phyloP scores from a whole-genome alignment of 2,329 filamentous ascomycete genomes.

The Alternaria panax region DNA sequence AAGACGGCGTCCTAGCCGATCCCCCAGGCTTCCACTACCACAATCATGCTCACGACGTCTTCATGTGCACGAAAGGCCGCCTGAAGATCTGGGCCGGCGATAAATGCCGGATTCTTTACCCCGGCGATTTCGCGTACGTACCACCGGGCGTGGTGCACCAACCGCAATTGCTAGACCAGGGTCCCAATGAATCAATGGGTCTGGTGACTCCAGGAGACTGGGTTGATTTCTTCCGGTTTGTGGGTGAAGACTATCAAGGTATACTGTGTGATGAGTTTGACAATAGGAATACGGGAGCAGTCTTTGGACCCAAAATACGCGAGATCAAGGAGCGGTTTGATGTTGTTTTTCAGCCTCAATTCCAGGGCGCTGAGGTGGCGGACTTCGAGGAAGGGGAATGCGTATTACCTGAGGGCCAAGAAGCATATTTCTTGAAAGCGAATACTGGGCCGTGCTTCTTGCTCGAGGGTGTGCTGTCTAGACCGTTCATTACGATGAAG shows the following conservation, averaged over 20 bases:
- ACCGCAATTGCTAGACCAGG: slow-evolving; percentile 23
- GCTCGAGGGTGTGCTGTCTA: slow-evolving; percentile 22
- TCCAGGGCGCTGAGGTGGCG: slow-evolving; percentile 18
- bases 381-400: slow-evolving; percentile 17
- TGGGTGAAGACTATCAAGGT: slow-evolving; percentile 25
- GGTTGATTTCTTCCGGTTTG: slow-evolving; percentile 33
- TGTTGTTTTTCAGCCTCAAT: slow-evolving; percentile 25
- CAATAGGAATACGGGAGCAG: slow-evolving; percentile 14
- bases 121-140: slow-evolving; percentile 31
- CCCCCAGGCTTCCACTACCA: slow-evolving; percentile 32
- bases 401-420: slow-evolving; percentile 12
- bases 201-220: slow-evolving; percentile 30
- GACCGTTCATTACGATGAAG: slow-evolving; percentile 27
- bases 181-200: slow-evolving; percentile 25
- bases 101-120: slow-evolving; percentile 25
- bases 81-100: slow-evolving; percentile 28
- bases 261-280: slow-evolving; percentile 28
- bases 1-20: slow-evolving; percentile 27
- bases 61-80: slow-evolving; percentile 30
- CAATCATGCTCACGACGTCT: slow-evolving; percentile 29
- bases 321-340: slow-evolving; percentile 32
- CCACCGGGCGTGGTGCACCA: slow-evolving; percentile 28
- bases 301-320: slow-evolving; percentile 23
- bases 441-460: slow-evolving; percentile 28
- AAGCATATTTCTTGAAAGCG: slow-evolving; percentile 27